Conservation (phyloP, 1,284 basidiomycete species). For the Heliocybe sulcata region DNA sequence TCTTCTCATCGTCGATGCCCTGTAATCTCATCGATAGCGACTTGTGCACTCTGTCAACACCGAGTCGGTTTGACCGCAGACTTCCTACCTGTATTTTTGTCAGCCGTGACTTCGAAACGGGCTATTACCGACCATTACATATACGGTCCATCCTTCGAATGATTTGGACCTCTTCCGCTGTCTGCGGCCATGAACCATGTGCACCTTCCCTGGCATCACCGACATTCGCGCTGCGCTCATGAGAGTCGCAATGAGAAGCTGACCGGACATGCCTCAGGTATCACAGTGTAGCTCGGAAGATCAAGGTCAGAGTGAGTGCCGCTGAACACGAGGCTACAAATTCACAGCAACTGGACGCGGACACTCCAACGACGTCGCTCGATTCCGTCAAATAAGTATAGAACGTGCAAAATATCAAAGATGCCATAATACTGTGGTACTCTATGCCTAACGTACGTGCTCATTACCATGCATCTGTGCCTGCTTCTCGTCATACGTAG, state of each 20-base stretch:
- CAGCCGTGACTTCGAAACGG: too few relatives aligned
- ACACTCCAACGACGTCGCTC: not conserved
- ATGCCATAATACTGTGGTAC: not conserved
- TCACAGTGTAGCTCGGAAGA: not conserved
- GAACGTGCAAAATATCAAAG: not conserved
- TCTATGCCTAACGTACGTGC: not conserved
- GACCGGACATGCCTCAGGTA: not conserved
- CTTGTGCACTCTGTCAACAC: too few relatives aligned
- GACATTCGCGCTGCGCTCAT: not conserved
- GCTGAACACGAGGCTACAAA: not conserved
- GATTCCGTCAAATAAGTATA: too few relatives aligned
- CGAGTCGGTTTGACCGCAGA: too few relatives aligned
- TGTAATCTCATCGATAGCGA: not conserved
- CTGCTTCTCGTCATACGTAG: conserved; percentile 14
- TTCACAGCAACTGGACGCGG: not conserved
- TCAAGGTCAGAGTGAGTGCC: not conserved
- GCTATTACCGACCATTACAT: too few relatives aligned
- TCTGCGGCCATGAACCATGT: too few relatives aligned
- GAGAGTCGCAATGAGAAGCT: not conserved
- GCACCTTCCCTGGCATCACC: not conserved
- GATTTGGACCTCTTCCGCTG: too few relatives aligned
- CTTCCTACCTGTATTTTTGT: too few relatives aligned
- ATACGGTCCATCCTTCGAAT: too few relatives aligned
- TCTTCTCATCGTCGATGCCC: not conserved
- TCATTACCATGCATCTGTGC: not conserved